Base-by-base conservation (phyloP, 306 rosid species). In the Medicago truncatula region DNA sequence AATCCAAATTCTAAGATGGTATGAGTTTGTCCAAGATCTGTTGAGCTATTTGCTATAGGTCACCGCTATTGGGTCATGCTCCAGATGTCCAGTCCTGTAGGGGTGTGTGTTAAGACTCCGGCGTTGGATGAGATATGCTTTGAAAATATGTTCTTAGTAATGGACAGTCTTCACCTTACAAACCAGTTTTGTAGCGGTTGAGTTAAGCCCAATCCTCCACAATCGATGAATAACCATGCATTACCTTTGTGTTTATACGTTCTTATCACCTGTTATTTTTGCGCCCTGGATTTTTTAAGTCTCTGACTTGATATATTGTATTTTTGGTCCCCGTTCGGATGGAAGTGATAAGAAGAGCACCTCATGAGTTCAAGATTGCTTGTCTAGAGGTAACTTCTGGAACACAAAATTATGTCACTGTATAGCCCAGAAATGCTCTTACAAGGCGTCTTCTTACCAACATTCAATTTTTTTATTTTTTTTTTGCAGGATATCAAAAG, bases 351-450 rank as follows among this genome's bases (percentile, higher is more conserved):
- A 84, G 99, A 90, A 89, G 99, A 87, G 97, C 99, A 68, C 99
- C 99, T 7, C 99, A 95, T 43, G 99, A 95, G 78, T 95, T 95
- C 88, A 95, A 95, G 89, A 95, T 95, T 67, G 97, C 97, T 16
- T 95, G 99, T 82, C 87, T 95, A 80, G 97, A 95, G 97, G 99
- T 95, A 87, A 84, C 23, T 76, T 3, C 36, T 25, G 12, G 59
- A 77, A 65, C 54, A 59, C 62, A 13, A n/a, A 67, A 78, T 52
- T 70, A 17, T 25, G 60, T 15, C 43, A 63, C 41, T 74, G 5
- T 23, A 17, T 46, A 28, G 78, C 67, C 52, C 28, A 25, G 78
- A 38, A 43, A 76, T 61, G 65, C 58, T 36, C 38, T 52, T 21
- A 63, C 34, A 76, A 49, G 20, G 56, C 34, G 16, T 72, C 40